Conservation (phyloP, 2,329 filamentous ascomycete species). For the Fusarium tricinctum region DNA sequence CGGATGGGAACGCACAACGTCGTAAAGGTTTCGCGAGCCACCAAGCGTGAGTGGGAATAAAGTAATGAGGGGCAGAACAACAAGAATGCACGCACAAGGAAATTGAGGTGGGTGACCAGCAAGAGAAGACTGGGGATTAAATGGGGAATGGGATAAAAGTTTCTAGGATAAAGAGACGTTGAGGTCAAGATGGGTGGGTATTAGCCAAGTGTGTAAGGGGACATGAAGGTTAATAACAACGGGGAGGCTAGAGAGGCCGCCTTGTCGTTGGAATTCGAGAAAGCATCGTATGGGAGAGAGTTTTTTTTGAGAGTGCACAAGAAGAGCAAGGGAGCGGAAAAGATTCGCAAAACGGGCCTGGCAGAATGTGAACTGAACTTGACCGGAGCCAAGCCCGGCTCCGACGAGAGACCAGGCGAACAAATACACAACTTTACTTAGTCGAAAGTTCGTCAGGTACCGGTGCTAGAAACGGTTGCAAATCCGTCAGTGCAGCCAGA, state of each 20-base stretch:
- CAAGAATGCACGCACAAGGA: slow-evolving; percentile 37
- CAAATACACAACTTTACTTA: slow-evolving; percentile 45
- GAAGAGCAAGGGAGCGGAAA: slow-evolving; percentile 48
- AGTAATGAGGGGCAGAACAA: slow-evolving; percentile 38
- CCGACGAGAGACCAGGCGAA: slow-evolving; percentile 49
- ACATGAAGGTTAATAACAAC: slow-evolving; percentile 35
- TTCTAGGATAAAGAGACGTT: slow-evolving; percentile 27
- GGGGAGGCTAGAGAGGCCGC: slow-evolving; percentile 40
- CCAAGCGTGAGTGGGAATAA: slow-evolving; percentile 39
- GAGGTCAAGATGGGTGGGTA: slow-evolving; percentile 29
- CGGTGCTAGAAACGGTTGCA: slow-evolving; percentile 40
- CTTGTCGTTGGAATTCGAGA: slow-evolving; percentile 39
- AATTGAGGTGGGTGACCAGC: slow-evolving; percentile 32
- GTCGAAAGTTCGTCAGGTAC: slow-evolving; percentile 42
- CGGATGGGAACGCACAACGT: slow-evolving; percentile 21
- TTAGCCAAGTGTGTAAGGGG: slow-evolving; percentile 31
- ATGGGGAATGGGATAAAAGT: slow-evolving; percentile 42
- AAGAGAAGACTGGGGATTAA: slow-evolving; percentile 34
- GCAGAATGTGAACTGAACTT: slow-evolving; percentile 50
- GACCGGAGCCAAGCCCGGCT: slow-evolving; percentile 51
- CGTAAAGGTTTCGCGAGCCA: slow-evolving; percentile 34
- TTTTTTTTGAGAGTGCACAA: slow-evolving; percentile 45
- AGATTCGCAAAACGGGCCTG: slow-evolving; percentile 51
- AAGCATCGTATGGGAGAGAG: slow-evolving; percentile 46
- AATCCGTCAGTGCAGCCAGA: slow-evolving; percentile 39